These are phyloP conservation scores for Candida silvicultrix DNA, from an alignment of 805 yeast species.

Conservation along the genomic window DNA sequence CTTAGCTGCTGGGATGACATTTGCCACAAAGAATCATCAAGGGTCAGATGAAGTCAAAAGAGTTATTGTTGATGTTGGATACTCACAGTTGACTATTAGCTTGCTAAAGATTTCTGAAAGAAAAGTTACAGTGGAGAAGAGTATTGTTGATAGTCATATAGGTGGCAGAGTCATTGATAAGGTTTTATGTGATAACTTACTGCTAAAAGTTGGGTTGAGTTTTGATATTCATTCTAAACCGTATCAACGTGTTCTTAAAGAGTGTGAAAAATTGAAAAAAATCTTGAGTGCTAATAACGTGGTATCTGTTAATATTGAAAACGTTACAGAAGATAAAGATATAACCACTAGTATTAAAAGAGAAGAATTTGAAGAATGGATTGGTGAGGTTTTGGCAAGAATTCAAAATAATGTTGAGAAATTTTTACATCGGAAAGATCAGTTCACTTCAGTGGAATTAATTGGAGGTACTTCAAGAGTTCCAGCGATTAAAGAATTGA, in stretches of 20 bases:
- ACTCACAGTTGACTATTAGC: slow-evolving; percentile 69
- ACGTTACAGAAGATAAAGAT: slow-evolving; percentile 79
- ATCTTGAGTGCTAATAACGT: slow-evolving; percentile 73
- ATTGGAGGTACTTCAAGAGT: slow-evolving; percentile 86
- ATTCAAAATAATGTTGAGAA: slow-evolving; percentile 53
- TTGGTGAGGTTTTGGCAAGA: slow-evolving; percentile 53
- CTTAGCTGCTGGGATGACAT: slow-evolving; percentile 84
- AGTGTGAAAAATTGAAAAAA: slow-evolving; percentile 75
- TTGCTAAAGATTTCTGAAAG: slow-evolving; percentile 55
- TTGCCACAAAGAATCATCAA: slow-evolving; percentile 65
- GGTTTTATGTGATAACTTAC: slow-evolving; percentile 72
- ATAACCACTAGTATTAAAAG: slow-evolving; percentile 61
- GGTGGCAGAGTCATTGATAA: slow-evolving; percentile 80
- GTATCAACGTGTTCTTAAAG: slow-evolving; percentile 65
- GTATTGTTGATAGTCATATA: slow-evolving; percentile 68
- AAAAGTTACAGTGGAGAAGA: slow-evolving; percentile 73
- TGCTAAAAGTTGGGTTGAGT: slow-evolving; percentile 72
- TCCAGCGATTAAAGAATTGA: slow-evolving; percentile 64
- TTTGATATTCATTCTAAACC: slow-evolving; percentile 72
- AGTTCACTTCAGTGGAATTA: slow-evolving; percentile 70
- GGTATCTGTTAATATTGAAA: slow-evolving; percentile 77
- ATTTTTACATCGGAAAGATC: slow-evolving; percentile 56
- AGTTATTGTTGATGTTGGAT: slow-evolving; percentile 77
- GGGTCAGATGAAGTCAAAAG: slow-evolving; percentile 69
- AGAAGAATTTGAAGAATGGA: slow-evolving; percentile 70